These are phyloP conservation scores for Tylopilus vinaceipallidus DNA, from an alignment of 768 basidiomycete species.

Conservation along the genomic window DNA sequence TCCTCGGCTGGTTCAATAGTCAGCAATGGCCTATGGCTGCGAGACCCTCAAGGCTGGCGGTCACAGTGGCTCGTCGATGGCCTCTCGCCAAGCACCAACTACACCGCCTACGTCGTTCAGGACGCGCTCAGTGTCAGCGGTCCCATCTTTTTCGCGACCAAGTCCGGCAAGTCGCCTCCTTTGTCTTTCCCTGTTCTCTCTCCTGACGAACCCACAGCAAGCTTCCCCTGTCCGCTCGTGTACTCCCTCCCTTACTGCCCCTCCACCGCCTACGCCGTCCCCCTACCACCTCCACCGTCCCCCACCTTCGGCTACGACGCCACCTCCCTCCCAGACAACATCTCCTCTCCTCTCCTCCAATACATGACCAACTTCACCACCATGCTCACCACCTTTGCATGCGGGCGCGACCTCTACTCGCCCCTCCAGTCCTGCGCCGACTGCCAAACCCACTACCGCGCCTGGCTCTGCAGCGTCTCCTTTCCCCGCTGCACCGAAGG, in stretches of 20 bases:
- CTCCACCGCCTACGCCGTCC: constrained; percentile 62
- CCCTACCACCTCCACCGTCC: constrained; percentile 52
- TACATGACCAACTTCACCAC: constrained; percentile 74
- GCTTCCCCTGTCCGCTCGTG: constrained; percentile 68
- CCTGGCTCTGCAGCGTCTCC: constrained; percentile 73
- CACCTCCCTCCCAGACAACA: constrained; percentile 45
- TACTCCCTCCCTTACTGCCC: constrained; percentile 77
- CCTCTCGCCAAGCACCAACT: constrained; percentile 67
- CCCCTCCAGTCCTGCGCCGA: constrained; percentile 74
- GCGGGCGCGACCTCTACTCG: constrained; percentile 79
- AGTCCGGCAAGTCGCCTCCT: constrained; percentile 56
- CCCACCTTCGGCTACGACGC: constrained; percentile 45
- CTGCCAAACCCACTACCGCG: constrained; percentile 69
- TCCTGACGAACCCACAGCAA: constrained; percentile 31
- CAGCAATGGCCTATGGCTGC: constrained; percentile 54
- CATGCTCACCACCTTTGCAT: constrained; percentile 68
- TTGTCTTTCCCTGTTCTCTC: background rate
- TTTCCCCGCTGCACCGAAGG: constrained; percentile 73
- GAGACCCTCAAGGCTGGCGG: constrained; percentile 59
- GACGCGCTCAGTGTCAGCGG: constrained; percentile 56
- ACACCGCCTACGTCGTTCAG: constrained; percentile 68
- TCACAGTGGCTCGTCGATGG: constrained; percentile 65
- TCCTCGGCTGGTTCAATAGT: constrained; percentile 38
- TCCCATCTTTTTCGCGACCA: constrained; percentile 72
- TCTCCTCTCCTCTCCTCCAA: constrained; percentile 52